phyloP scores from a whole-genome alignment of 148 eudicot species.

The Heliosperma pusillum region DNA sequence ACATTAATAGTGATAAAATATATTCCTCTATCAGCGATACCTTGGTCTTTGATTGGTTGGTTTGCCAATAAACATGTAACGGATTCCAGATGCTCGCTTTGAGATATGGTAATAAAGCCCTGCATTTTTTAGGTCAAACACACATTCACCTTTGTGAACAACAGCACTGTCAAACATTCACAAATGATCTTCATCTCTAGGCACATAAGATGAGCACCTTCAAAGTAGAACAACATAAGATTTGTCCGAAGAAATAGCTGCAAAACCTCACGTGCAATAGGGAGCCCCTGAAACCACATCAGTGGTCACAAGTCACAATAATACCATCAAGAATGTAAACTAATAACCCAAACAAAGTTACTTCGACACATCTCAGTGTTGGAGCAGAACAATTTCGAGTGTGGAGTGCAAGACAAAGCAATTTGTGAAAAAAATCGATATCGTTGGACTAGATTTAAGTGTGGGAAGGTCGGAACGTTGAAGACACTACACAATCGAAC shows the following conservation, averaged over 20 bases:
- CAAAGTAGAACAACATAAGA: conserved; percentile 98
- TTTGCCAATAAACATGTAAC: conserved; percentile 89
- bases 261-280: conserved; percentile 69
- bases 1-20: background rate
- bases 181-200: conserved; percentile 3
- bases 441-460: background rate
- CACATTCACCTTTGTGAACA: conserved; percentile 14
- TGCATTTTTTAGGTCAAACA: conserved; percentile 28
- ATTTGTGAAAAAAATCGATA: background rate
- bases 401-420: background rate
- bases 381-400: background rate
- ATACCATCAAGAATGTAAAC: conserved; percentile 1
- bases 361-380: background rate
- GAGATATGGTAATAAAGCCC: conserved; percentile 95
- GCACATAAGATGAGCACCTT: conserved; percentile 48
- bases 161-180: conserved; percentile 1
- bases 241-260: conserved; percentile 81
- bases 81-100: conserved; percentile 93
- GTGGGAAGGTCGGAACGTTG: background rate
- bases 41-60: conserved; percentile 89
- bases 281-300: conserved; percentile 57
- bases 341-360: background rate
- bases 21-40: conserved; percentile 26
- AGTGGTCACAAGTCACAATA: conserved; percentile 16
- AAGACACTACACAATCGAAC: background rate